Evolutionary conservation across 1,284 basidiomycete genomes (phyloP).

Genomic region (Tylopilus sp.): DNA sequence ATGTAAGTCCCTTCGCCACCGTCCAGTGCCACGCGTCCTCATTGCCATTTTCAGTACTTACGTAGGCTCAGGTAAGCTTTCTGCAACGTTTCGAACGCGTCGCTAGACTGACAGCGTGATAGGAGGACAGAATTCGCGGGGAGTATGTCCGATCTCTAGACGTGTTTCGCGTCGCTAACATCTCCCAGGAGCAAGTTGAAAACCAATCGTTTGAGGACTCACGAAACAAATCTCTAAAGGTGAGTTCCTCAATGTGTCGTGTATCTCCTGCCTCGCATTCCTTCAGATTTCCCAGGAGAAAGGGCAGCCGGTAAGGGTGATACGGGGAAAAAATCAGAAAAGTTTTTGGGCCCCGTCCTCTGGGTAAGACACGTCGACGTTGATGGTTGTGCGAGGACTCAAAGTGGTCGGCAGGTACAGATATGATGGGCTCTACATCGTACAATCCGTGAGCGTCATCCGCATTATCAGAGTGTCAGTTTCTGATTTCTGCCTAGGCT

Average conservation of each 20-base stretch:
- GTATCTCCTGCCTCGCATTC: background rate
- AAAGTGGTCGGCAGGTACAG: constrained; percentile 34
- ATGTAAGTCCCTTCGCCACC: constrained; percentile 33
- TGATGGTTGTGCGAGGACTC: background rate
- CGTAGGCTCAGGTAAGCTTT: constrained; percentile 32
- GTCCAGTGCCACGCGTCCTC: background rate
- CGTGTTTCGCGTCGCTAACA: background rate
- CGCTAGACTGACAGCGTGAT: background rate
- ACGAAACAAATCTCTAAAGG: constrained; percentile 35
- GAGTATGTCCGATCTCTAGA: constrained; percentile 14
- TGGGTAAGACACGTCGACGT: constrained; percentile 28
- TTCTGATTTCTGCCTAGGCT: constrained; percentile 19
- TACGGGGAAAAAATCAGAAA: constrained; percentile 33
- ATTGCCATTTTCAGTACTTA: constrained; percentile 33
- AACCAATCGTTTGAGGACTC: constrained; percentile 36
- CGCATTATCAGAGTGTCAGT: background rate
- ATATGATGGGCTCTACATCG: constrained; percentile 46
- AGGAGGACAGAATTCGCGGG: background rate
- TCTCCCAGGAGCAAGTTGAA: constrained; percentile 23
- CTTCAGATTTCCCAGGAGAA: constrained; percentile 33
- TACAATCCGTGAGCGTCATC: constrained; percentile 25
- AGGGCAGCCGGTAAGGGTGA: constrained; percentile 39
- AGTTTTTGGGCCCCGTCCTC: constrained; percentile 32
- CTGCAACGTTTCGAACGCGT: background rate
- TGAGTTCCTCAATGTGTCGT: constrained; percentile 7